Evolutionary conservation across 352 stramenopile species (phyloP).

Genomic region (Phytopythium aichiense): DNA sequence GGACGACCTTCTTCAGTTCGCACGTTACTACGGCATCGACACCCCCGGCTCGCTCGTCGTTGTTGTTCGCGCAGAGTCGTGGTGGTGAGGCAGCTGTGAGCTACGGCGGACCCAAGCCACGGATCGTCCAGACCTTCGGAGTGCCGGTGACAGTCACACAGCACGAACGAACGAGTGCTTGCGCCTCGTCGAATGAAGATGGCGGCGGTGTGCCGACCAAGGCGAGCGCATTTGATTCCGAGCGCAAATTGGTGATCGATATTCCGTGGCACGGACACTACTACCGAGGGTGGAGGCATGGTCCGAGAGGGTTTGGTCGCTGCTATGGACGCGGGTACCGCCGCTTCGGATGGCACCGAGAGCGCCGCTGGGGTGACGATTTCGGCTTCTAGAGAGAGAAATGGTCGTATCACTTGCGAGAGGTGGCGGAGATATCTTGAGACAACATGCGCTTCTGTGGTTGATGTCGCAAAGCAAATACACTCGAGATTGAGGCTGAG

Average conservation of each 20-base stretch:
- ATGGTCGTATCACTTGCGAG: too few species aligned
- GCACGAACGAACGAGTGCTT: not conserved
- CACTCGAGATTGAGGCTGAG: too few species aligned
- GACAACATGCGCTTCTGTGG: too few species aligned
- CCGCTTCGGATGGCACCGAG: not conserved
- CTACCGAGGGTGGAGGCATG: not conserved
- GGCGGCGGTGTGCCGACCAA: not conserved
- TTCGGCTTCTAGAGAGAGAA: too few species aligned
- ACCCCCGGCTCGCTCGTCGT: constrained; percentile 8
- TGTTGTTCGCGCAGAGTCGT: constrained; percentile 7
- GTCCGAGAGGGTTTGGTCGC: not conserved
- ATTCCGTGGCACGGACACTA: not conserved
- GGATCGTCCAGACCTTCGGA: not conserved
- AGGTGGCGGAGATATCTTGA: too few species aligned
- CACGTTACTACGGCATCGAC: constrained; percentile 11
- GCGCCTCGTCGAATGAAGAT: not conserved
- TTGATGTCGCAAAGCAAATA: too few species aligned
- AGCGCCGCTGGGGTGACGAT: not conserved
- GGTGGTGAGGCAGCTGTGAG: not conserved
- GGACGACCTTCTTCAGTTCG: constrained; percentile 13
- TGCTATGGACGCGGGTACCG: not conserved
- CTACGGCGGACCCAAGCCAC: not conserved
- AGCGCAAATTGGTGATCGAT: not conserved
- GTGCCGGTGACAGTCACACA: not conserved
- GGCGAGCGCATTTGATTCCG: not conserved